Evolutionary conservation across 768 basidiomycete species (phyloP).

Genomic region (Grammothele lineata): DNA sequence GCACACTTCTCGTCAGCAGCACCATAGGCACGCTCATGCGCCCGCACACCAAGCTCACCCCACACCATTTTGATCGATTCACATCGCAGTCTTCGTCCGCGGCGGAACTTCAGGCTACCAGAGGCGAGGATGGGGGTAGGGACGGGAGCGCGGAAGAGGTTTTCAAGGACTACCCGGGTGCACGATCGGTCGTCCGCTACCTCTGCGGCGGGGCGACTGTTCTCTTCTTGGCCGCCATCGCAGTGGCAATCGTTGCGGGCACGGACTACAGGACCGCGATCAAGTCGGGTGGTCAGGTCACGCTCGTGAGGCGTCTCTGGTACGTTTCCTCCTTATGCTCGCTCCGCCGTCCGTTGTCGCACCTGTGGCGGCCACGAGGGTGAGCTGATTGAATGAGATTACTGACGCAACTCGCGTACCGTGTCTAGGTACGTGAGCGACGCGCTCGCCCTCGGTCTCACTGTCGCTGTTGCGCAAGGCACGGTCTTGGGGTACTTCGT

Average conservation of each 20-base stretch:
- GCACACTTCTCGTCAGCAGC: slow-evolving; percentile 1
- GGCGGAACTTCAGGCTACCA: no score
- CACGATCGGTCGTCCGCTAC: not conserved
- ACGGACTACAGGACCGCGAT: slow-evolving; percentile 1
- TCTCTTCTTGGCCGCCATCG: not conserved
- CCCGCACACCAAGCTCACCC: no score
- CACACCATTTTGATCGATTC: no score
- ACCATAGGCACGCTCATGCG: not conserved
- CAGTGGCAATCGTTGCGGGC: slow-evolving; percentile 1
- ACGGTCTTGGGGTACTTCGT: not conserved
- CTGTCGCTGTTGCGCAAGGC: not conserved
- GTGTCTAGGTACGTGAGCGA: slow-evolving; percentile 3
- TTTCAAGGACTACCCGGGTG: slow-evolving; percentile 1
- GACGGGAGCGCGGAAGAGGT: no score
- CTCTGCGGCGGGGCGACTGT: not conserved
- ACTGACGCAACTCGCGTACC: no score
- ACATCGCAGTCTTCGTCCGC: no score
- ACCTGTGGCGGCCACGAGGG: no score
- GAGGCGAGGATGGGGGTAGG: no score
- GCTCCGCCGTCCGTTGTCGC: no score
- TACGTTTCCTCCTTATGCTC: not conserved
- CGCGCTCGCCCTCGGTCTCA: slow-evolving; percentile 1
- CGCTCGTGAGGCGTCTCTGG: slow-evolving; percentile 6
- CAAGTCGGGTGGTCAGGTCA: not conserved
- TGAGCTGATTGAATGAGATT: no score